Conservation (phyloP, 192 early-diverging fungal genomes). For the Pecoramyces ruminantium region DNA sequence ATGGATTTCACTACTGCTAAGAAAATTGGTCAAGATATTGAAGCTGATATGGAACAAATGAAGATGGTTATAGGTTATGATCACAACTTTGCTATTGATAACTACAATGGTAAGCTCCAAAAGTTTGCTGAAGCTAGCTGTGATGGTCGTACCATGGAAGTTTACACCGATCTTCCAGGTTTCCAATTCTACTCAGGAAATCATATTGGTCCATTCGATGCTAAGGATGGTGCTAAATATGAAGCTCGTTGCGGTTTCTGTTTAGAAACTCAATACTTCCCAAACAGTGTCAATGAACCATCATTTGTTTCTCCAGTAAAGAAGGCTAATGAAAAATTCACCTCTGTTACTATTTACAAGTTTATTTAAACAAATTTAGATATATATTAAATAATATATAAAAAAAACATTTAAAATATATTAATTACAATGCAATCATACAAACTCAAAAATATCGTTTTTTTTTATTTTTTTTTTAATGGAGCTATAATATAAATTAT, state of each 20-base stretch:
- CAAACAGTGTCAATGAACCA: conserved; percentile 44
- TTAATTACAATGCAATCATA: too few relatives aligned
- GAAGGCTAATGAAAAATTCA: not conserved
- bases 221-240: conserved; percentile 19
- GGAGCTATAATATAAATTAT: too few relatives aligned
- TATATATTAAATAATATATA: too few relatives aligned
- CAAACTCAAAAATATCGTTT: too few relatives aligned
- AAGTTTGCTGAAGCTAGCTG: not conserved
- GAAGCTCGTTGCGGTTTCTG: conserved; percentile 48
- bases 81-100: conserved; percentile 48
- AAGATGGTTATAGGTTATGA: conserved; percentile 57
- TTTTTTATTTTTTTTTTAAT: too few relatives aligned
- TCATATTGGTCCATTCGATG: conserved; percentile 28
- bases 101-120: conserved; percentile 5
- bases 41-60: conserved; percentile 27
- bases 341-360: not conserved
- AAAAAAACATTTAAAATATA: too few relatives aligned
- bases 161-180: conserved; percentile 49
- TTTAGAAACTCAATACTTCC: conserved; percentile 37
- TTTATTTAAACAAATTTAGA: not conserved
- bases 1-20: conserved; percentile 30
- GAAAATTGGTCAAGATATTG: conserved; percentile 23
- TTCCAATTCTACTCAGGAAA: conserved; percentile 80
- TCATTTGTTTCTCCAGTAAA: not conserved
- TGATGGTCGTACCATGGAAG: conserved; percentile 20